Conservation (phyloP, 768 basidiomycete species). For the Pulveroboletus sp. region DNA sequence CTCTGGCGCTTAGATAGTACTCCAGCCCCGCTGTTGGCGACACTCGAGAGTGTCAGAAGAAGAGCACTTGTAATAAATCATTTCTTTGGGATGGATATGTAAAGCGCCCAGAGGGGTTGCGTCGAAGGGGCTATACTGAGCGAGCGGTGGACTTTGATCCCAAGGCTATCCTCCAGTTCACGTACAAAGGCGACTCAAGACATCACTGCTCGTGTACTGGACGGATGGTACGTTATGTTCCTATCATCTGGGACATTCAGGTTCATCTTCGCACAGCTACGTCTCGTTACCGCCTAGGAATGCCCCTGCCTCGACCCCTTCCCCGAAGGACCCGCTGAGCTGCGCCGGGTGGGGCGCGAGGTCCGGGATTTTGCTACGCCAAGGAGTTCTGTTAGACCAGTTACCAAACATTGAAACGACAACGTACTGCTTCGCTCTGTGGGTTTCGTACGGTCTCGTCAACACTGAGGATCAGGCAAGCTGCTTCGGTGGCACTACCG, state of each 20-base stretch:
- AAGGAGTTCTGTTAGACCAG: conserved; percentile 15
- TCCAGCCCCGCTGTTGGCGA: too few relatives aligned
- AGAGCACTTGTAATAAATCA: too few relatives aligned
- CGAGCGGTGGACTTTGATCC: not conserved
- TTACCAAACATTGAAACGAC: not conserved
- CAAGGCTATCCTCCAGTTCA: not conserved
- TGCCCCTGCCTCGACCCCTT: conserved; percentile 82
- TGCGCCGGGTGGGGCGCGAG: conserved; percentile 86
- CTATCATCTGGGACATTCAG: conserved; percentile 1
- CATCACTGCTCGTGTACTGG: conserved; percentile 13
- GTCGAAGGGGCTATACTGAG: not conserved
- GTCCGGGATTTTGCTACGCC: conserved; percentile 71
- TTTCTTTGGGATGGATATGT: too few relatives aligned
- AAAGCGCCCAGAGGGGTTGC: not conserved
- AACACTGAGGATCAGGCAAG: conserved; percentile 90
- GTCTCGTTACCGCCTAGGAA: conserved; percentile 54
- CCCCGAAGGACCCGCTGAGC: conserved; percentile 83
- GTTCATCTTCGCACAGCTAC: conserved; percentile 12
- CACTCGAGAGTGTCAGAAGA: too few relatives aligned
- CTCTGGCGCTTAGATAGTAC: too few relatives aligned
- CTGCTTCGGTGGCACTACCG: conserved; percentile 92
- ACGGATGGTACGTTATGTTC: conserved; percentile 20
- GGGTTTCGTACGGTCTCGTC: conserved; percentile 98
- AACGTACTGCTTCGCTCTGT: conserved; percentile 83
- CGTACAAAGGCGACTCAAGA: not conserved